Evolutionary conservation across 257 asterid genomes (phyloP), one percentile per base, ranked within the genome.

Genomic region (Przewalskia tangutica): DNA sequence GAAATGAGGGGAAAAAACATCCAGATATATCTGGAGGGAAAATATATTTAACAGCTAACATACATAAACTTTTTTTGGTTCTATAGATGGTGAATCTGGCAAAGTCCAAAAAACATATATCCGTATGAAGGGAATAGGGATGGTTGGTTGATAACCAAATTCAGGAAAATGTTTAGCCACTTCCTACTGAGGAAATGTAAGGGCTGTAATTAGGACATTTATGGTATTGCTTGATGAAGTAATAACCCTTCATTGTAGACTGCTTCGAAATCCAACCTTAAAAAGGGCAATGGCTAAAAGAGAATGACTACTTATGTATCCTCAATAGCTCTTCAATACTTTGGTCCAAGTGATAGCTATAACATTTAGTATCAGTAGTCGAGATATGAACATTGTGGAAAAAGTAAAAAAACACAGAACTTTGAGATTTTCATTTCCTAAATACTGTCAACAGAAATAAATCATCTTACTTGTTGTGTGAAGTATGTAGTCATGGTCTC

Each of bases 401-500:
- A 59, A 59, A 20, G 48, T 10, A n/a, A 3, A 18, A 18, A 79
- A 77, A 0, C n/a, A 40, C 65, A n/a, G 5, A 58, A 12, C 38
- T 16, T 56, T 18, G 42, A 58, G 51, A 5, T n/a, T 38, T 38
- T 23, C 67, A 3, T 77, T 51, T 34, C 46, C 40, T 20, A 79
- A 20, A n/a, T 40, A 48, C 38, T 64, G 40, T 68, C 77, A 64
- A 77, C 59, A 12, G 56, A 82, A 76, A 76, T 34, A 65, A 56
- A 51, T 55, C 10, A 75, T 84, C 94, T 93, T 90, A 95, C 98
- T 95, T 56, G 77, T 87, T 6, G 97, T 92, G 54, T 90, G 96
- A 73, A 92, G 94, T 87, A 92, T 88, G 55, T 91, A 81, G 78
- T 88, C 97, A 59, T 56, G 79, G 54, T 93, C 97, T 86, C 90